phyloP scores from a whole-genome alignment of 495 filamentous ascomycete genomes.

The Penicillium paxilli region DNA sequence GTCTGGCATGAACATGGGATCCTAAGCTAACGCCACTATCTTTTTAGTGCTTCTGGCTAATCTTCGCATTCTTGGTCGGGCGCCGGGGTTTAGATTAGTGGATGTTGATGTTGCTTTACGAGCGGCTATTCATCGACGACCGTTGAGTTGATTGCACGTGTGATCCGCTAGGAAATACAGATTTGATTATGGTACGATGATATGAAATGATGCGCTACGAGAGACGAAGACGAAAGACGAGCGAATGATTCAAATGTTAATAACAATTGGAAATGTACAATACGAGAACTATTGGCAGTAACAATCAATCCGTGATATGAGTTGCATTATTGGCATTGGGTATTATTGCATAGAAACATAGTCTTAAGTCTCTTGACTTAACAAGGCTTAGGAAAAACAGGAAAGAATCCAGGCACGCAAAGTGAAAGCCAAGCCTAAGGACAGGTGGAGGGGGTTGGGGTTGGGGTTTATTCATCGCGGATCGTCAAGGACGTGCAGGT shows the following conservation, averaged over 20 bases:
- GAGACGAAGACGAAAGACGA: neutral
- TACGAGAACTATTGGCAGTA: no score
- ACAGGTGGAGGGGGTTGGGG: no score
- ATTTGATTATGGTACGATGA: no score
- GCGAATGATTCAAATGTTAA: neutral
- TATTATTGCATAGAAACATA: constrained; percentile 13
- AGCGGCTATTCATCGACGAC: constrained; percentile 16
- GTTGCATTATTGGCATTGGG: constrained; percentile 15
- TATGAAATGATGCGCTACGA: no score
- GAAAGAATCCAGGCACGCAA: neutral
- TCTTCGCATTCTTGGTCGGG: constrained; percentile 26
- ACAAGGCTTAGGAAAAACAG: neutral
- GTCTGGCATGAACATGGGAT: neutral
- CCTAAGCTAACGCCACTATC: constrained; percentile 1
- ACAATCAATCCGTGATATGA: neutral
- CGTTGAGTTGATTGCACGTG: constrained; percentile 8
- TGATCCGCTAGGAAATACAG: no score
- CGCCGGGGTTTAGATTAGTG: constrained; percentile 24
- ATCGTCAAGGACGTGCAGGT: neutral
- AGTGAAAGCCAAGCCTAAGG: neutral
- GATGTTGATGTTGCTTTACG: constrained; percentile 29
- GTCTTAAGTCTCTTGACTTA: neutral
- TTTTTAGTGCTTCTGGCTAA: constrained; percentile 22
- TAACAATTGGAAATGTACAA: no score
- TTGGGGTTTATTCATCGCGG: neutral